A percentile compares a stretch with the other conserved stretches of the same genome.
These are phyloP conservation scores for Entomortierella beljakovae DNA, from an alignment of 192 early-diverging fungal species.

Conservation along the genomic window DNA sequence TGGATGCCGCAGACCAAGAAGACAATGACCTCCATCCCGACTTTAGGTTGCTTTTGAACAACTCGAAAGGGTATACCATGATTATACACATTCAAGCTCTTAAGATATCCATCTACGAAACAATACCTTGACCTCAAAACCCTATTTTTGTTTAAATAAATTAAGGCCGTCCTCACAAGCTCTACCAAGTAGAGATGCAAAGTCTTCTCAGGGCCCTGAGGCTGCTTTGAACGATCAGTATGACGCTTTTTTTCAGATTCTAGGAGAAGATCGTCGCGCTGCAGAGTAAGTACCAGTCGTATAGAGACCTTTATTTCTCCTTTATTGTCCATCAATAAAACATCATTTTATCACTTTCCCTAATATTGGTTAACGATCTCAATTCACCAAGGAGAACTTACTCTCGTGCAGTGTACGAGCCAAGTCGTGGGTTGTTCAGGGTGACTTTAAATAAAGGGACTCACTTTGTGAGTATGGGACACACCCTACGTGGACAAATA, in stretches of 20 bases:
- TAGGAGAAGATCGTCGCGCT: conserved; percentile 33
- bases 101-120: too few species aligned
- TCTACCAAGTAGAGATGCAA: conserved; percentile 30
- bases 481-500: conserved; percentile 45
- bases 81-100: too few species aligned
- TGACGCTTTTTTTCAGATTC: conserved; percentile 32
- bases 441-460: conserved; percentile 49
- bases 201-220: conserved; percentile 15
- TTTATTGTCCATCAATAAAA: not conserved
- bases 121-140: too few species aligned
- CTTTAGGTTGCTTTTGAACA: conserved; percentile 26
- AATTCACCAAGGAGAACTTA: conserved; percentile 18
- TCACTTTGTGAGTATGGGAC: conserved; percentile 61
- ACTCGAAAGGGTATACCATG: conserved; percentile 25
- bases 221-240: conserved; percentile 22
- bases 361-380: too few species aligned
- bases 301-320: not conserved
- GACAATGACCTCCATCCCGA: conserved; percentile 51
- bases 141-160: not conserved
- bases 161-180: conserved; percentile 20
- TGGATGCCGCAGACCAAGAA: conserved; percentile 39
- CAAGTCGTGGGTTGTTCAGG: conserved; percentile 30
- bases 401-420: conserved; percentile 30
- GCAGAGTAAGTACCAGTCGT: conserved; percentile 42
- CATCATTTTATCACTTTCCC: too few species aligned